Conservation (phyloP, 2,329 filamentous ascomycete genomes). For the Fusarium domesticum region DNA sequence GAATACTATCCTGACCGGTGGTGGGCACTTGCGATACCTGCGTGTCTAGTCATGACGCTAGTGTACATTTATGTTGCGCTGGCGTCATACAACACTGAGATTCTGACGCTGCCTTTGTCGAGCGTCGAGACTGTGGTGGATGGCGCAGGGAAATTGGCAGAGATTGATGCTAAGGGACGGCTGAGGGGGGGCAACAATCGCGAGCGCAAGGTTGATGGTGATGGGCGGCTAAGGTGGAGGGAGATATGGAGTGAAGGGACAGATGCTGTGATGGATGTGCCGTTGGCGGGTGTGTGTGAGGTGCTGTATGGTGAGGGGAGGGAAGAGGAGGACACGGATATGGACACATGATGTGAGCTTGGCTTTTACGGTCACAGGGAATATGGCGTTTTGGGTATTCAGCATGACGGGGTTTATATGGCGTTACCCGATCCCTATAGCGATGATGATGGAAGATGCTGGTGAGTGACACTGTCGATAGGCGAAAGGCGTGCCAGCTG, state of each 20-base stretch:
- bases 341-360: constrained; percentile 7
- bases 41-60: constrained; percentile 82
- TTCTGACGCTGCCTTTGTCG: constrained; percentile 75
- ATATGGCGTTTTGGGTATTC: not conserved
- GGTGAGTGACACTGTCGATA: too few species aligned
- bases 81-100: constrained; percentile 84
- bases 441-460: not conserved
- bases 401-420: not conserved
- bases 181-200: constrained; percentile 39
- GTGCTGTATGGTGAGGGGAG: constrained; percentile 73
- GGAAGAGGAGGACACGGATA: constrained; percentile 27
- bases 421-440: not conserved
- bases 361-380: not conserved
- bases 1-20: constrained; percentile 96
- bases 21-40: constrained; percentile 93
- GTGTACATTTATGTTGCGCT: constrained; percentile 94
- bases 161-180: constrained; percentile 68
- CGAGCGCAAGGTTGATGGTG: constrained; percentile 37
- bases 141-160: constrained; percentile 80
- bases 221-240: constrained; percentile 63
- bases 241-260: constrained; percentile 87
- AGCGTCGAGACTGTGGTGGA: constrained; percentile 90
- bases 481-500: too few species aligned
- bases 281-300: constrained; percentile 91
- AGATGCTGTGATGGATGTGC: constrained; percentile 96